Base-by-base conservation (phyloP, 1,139 yeast species). In the Candida tropicalis region DNA sequence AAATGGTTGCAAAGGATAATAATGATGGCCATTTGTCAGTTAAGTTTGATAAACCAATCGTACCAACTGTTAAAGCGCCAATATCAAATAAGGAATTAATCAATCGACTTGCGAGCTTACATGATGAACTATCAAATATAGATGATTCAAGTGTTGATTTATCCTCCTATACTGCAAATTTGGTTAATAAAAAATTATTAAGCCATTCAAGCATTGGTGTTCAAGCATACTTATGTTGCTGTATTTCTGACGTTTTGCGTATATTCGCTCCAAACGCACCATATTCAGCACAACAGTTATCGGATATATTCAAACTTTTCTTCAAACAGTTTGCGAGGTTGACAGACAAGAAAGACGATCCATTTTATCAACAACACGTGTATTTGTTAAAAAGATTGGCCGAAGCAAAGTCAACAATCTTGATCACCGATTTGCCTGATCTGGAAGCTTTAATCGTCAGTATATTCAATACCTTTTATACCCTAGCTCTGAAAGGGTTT, bases 231-330 rank as follows among this genome's bases (percentile, higher is more conserved):
- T 77, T 78, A 2, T 83, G 95, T 13, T 85, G 96, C 56, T 82
- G 95, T 49, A 54, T 90, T 9, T 76, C 91, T 3, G 96, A 90
- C 59, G 70, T 91, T 11, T 64, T 91, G 35, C 73, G 96, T 47
- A 64, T 90, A 9, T 84, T 75, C 58, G 97, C 97, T 0, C 97
- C 97, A 0, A 88, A 90, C 62, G 96, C 97, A 4, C 97, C 98
- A 5, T 90, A 77, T 62, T 81, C 87, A 2, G 81, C 82, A 27
- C 53, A 66, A 1, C 84, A 86, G 50, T 66, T 90, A 25, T 68
- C 81, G 1, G 81, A 74, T 23, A 72, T 84, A n/a, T 85, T 86
- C 65, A 75, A 70, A 49, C 66, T 83, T 5, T 81, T 88, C 55
- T 74, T 84, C 51, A 65, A 68, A 27, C 93, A 87, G 58, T 78